These are phyloP conservation scores for Prosopis cineraria DNA, from an alignment of 306 rosid species.

Conservation along the genomic window DNA sequence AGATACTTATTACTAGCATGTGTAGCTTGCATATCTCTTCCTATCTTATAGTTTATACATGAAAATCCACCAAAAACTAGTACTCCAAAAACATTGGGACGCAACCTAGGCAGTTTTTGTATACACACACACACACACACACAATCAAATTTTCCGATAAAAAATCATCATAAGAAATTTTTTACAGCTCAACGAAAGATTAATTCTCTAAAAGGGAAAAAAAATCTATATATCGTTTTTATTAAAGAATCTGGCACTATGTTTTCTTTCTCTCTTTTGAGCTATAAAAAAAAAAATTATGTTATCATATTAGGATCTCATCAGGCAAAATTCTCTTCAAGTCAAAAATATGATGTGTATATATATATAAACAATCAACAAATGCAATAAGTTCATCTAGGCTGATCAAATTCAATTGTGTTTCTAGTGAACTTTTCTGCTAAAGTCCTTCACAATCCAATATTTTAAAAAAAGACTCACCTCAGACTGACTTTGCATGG, in stretches of 20 bases:
- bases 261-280: background rate
- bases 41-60: background rate
- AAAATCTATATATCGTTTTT: background rate
- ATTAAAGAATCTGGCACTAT: background rate
- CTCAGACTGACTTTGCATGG: constrained; percentile 91
- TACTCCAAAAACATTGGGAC: background rate
- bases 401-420: constrained; percentile 22
- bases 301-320: background rate
- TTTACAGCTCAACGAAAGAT: background rate
- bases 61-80: background rate
- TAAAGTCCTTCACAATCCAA: constrained; percentile 6
- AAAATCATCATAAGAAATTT: background rate
- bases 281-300: background rate
- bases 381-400: background rate
- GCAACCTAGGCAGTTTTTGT: background rate
- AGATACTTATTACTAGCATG: background rate
- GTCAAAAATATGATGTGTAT: background rate
- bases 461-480: constrained; percentile 29
- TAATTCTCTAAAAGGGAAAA: background rate
- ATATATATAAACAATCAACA: background rate
- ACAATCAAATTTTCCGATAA: background rate
- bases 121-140: background rate
- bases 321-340: background rate
- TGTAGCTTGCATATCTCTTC: background rate
- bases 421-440: constrained; percentile 2